Percentiles rank a stretch among this genome's conserved stretches.
These are phyloP conservation scores for Ogataea dorogensis DNA, from an alignment of 805 yeast species.

Conservation along the genomic window DNA sequence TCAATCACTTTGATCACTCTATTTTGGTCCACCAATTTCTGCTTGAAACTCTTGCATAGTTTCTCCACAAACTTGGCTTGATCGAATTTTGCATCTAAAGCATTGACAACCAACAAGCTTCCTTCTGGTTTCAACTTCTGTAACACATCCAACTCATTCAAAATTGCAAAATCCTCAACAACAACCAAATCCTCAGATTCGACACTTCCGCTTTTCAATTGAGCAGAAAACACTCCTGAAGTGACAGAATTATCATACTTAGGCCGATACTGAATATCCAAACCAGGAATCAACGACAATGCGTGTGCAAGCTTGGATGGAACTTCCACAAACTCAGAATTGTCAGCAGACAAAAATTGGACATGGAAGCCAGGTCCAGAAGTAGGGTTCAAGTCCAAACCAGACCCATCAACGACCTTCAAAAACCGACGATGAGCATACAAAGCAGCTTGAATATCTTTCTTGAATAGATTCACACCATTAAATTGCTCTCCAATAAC, in stretches of 20 bases:
- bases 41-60: constrained; percentile 54
- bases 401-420: constrained; percentile 52
- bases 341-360: constrained; percentile 70
- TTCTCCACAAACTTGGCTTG: constrained; percentile 47
- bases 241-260: constrained; percentile 68
- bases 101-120: constrained; percentile 45
- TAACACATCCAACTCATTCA: constrained; percentile 59
- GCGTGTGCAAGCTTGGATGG: constrained; percentile 68
- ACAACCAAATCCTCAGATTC: constrained; percentile 58
- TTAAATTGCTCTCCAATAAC: constrained; percentile 58
- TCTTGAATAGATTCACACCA: constrained; percentile 47
- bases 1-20: constrained; percentile 59
- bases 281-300: constrained; percentile 58
- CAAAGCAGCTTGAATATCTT: constrained; percentile 72
- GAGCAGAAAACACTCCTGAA: constrained; percentile 77
- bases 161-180: constrained; percentile 57
- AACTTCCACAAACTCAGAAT: constrained; percentile 50
- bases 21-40: constrained; percentile 49
- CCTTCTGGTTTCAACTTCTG: constrained; percentile 58
- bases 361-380: constrained; percentile 43
- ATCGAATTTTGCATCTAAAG: constrained; percentile 39
- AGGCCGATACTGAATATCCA: constrained; percentile 54
- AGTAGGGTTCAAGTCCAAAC: constrained; percentile 29
- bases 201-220: constrained; percentile 40
- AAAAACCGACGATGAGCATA: constrained; percentile 48